A percentile compares a stretch with the other conserved stretches of the same genome.
Conservation (phyloP, 257 asterid genomes). For the Scutellaria minor region DNA sequence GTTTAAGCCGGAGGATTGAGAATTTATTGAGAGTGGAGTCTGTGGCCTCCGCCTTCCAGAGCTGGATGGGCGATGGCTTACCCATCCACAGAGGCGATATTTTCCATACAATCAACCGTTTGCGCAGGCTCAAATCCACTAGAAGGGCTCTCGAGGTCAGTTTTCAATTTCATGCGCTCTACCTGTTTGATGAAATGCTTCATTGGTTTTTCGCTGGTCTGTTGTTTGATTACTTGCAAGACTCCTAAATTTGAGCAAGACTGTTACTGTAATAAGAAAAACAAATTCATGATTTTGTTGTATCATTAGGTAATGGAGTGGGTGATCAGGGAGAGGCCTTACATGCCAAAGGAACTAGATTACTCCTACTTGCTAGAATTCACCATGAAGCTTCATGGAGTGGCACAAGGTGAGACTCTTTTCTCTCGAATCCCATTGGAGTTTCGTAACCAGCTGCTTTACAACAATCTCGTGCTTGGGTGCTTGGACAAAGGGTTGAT, state of each 20-base stretch:
- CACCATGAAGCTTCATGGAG: slow-evolving; percentile 86
- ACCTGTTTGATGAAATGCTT: slow-evolving; percentile 57
- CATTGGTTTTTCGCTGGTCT: not conserved
- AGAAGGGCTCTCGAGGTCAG: slow-evolving; percentile 84
- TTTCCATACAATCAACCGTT: slow-evolving; percentile 73
- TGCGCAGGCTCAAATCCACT: slow-evolving; percentile 67
- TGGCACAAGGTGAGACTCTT: slow-evolving; percentile 70
- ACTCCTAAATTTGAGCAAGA: slow-evolving; percentile 18
- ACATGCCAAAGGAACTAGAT: slow-evolving; percentile 75
- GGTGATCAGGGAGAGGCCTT: slow-evolving; percentile 96
- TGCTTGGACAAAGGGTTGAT: slow-evolving; percentile 83
- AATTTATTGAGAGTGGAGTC: slow-evolving; percentile 58
- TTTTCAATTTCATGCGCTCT: slow-evolving; percentile 30
- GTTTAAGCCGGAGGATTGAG: slow-evolving; percentile 73
- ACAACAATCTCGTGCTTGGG: slow-evolving; percentile 84
- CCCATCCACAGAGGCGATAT: slow-evolving; percentile 80
- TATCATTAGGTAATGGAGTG: slow-evolving; percentile 86
- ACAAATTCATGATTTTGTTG: slow-evolving; percentile 2
- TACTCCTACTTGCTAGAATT: slow-evolving; percentile 82
- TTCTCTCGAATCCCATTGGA: slow-evolving; percentile 74
- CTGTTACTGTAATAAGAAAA: not conserved
- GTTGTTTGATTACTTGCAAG: slow-evolving; percentile 6
- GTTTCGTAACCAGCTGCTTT: slow-evolving; percentile 69
- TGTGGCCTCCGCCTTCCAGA: slow-evolving; percentile 71
- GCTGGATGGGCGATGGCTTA: slow-evolving; percentile 97